These are phyloP conservation scores for Edaphochlamys debaryana DNA, from an alignment of 139 green algal genomes.

Conservation along the genomic window DNA sequence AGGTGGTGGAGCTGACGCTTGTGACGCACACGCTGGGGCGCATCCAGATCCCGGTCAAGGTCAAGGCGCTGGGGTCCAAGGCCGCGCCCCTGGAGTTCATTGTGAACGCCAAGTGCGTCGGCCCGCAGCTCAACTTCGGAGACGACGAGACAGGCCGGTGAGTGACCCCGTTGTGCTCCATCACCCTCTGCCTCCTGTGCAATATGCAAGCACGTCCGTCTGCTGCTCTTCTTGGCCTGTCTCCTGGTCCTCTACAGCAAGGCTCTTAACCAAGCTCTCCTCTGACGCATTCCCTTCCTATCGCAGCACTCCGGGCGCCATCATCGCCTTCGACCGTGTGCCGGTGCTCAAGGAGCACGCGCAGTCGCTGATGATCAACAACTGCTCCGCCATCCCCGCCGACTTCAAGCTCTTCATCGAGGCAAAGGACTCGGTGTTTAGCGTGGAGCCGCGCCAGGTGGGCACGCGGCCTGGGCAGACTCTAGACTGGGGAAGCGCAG, in stretches of 20 bases:
- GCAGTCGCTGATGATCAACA: conserved; percentile 67
- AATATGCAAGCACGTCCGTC: too few relatives aligned
- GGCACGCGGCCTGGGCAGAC: too few relatives aligned
- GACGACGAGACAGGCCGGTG: conserved; percentile 18
- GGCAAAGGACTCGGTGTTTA: conserved; percentile 67
- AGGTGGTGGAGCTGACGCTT: conserved; percentile 70
- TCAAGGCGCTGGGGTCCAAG: conserved; percentile 68
- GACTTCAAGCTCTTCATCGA: conserved; percentile 82
- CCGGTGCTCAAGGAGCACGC: conserved; percentile 70
- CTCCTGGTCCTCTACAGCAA: too few relatives aligned
- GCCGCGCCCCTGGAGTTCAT: conserved; percentile 68
- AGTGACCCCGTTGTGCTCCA: too few relatives aligned
- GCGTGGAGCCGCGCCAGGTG: conserved; percentile 56
- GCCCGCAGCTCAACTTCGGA: conserved; percentile 71
- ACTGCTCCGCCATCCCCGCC: conserved; percentile 76
- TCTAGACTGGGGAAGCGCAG: too few relatives aligned
- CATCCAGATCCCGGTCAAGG: conserved; percentile 75
- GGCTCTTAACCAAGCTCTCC: too few relatives aligned
- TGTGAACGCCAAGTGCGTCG: conserved; percentile 70
- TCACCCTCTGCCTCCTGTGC: too few relatives aligned
- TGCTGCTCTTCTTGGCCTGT: too few relatives aligned
- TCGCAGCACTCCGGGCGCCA: conserved; percentile 19
- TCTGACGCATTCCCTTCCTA: too few relatives aligned
- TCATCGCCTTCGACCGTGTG: conserved; percentile 72
- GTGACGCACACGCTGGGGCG: conserved; percentile 67